Base-by-base conservation (phyloP, 805 yeast species). In the Phaffomyces opuntiae region DNA sequence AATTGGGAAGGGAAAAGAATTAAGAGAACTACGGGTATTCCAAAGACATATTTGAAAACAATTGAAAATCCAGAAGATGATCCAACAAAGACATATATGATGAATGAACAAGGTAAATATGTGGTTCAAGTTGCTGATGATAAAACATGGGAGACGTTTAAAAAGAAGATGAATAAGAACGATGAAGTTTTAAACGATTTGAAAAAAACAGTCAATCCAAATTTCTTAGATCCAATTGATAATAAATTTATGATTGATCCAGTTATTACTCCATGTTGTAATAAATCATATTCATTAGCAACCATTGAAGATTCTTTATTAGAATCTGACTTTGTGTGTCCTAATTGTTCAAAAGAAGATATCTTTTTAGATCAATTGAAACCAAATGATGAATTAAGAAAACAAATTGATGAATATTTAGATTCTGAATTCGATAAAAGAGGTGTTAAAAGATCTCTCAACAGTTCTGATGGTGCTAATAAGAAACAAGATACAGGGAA, bases 121-220 rank as follows among this genome's bases (percentile, higher is more conserved):
- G 99, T 93, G 5, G 84, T 88, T 41, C 96, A 95, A n/a, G 80
- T 90, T 49, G 98, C 98, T 0, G 99, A 93, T 66, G 77, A 80
- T 37, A 83, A 81, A 57, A 83, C 96, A 0, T 91, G 99, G 99
- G 80, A 81, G 45, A 80, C 75, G 40, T 90, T 80, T 60, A 96
- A 89, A 61, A 80, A 86, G 51, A 83, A 81, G 60, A 51, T 48
- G 34, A 55, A 53, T 33, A 56, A 55, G 36, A 49, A 50, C 19
- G 50, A 55, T 14, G 54, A 54, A 38, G 34, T 50, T 6, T 41
- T 57, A 36, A 53, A 55, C 31, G 46, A 62, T 39, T 59, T 66
- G 39, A 53, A 53, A 33, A 66, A 65, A 38, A 34, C 43, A 1
- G 54, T 68, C 35, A 91, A 84, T 47, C 73, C 73, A 3, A 78